Base-by-base conservation (phyloP, 2,329 filamentous ascomycete species). In the Claviceps monticola region DNA sequence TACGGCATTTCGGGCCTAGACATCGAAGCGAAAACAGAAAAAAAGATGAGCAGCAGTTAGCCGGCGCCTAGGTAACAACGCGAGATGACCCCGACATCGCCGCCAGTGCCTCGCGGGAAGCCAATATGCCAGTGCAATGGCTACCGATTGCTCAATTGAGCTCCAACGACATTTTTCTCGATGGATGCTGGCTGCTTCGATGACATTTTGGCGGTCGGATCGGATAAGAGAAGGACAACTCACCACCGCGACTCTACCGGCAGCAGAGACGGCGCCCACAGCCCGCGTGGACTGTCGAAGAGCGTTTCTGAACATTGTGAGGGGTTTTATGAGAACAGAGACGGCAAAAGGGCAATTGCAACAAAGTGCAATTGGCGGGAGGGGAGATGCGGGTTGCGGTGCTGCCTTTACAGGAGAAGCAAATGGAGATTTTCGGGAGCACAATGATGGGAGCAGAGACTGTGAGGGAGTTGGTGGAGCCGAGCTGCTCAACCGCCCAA, bases 251-350 rank as follows among this genome's bases (percentile, higher is more conserved):
- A 94, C 83, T 81, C 89, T 88, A 80, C 88, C 83, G 68, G 86
- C 80, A 70, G 88, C 86, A 84, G 88, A 88, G 78, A 94, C 82
- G 77, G 88, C 88, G 78, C 88, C 86, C 76, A 91, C 87, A 74
- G 87, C 86, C 80, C 90, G 89, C 79, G 86, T 86, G 74, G 89
- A 94, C 81, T 95, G 89, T 79, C 90, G 84, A 77, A 97, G 82
- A 79, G 91, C 90, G 84, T 87, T 95, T 78, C 91, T 88, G 82
- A 96, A 95, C 91, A 97, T 96, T 76, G 71, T 78, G 63, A 65
- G 38, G 56, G 73, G 73, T 71, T 71, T 66, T 72, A 64, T 74
- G 66, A 70, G 67, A 66, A 71, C 74, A 68, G 71, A 67, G 68
- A 71, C 66, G 67, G 66, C 72, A 71, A 68, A 70, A 70, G 72